Base-by-base conservation (phyloP, 805 yeast genomes). In the Zygosaccharomyces bisporus region DNA sequence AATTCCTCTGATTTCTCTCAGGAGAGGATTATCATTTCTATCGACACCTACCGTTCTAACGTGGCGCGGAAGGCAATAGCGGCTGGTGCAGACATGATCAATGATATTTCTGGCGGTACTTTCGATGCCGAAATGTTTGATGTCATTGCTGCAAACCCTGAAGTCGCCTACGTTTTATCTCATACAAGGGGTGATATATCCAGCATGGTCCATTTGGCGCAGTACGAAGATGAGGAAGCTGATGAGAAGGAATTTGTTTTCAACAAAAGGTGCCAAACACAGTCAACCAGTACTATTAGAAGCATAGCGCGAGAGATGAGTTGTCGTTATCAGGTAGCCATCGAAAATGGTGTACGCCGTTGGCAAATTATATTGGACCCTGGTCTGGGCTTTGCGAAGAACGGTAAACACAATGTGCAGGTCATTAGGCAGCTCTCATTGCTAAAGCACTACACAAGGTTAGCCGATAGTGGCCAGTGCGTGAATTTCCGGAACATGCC, bases 321-420 rank as follows among this genome's bases (percentile, higher is more conserved):
- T 6, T 51, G 53, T 2, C 76, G 79, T 44, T 72, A 88, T 21
- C 53, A 63, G 0, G 71, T 68, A 43, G 95, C 95, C 9, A 66
- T 76, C 34, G 55, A 53, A 1, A 67, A 63, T 0, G 96, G 96
- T 4, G 79, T 91, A 1, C 71, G 74, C 46, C 80, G 91, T 63
- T 93, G 96, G 96, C 98, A 93, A 65, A 69, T 93, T 3, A 79
- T 93, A 13, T 57, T 89, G 3, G 99, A 93, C 61, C 99, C 99
- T 0, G 99, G 99, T 2, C 67, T 93, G 33, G 99, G 99, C 1
- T 93, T 93, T 66, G 97, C 98, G n/a, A 93, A 93, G 62, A 75
- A 73, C 42, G 55, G 74, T n/a, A 52, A 60, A 6, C 95, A 90
- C 57, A 91, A 90, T 61, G 52, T 90, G 24, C 73, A 73, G 17